Conservation (phyloP, 2,329 filamentous ascomycete species). For the Ophiostoma tasmaniense region DNA sequence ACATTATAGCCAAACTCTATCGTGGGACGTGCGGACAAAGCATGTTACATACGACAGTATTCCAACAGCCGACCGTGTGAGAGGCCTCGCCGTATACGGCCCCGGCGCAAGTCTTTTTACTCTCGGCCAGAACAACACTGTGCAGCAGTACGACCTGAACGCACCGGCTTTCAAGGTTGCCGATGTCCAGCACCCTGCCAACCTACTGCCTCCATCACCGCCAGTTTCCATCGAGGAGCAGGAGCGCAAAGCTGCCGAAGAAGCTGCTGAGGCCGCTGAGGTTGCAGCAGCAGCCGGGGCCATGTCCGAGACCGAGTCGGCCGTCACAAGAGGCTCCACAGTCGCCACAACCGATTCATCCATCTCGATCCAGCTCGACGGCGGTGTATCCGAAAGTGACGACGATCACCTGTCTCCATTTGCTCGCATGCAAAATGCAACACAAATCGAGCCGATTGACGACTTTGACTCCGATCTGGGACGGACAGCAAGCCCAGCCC, state of each 20-base stretch:
- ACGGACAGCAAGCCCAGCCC: conserved; percentile 57
- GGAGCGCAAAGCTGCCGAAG: conserved; percentile 27
- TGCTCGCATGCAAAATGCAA: conserved; percentile 65
- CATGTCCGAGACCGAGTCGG: not conserved
- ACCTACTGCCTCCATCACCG: conserved; percentile 69
- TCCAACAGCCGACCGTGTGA: conserved; percentile 72
- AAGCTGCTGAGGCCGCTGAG: conserved; percentile 32
- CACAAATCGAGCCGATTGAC: conserved; percentile 38
- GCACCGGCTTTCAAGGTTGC: conserved; percentile 71
- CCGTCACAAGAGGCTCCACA: not conserved
- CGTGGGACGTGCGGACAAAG: conserved; percentile 98
- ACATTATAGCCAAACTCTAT: conserved; percentile 62
- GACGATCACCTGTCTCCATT: conserved; percentile 69
- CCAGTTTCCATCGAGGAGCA: conserved; percentile 73
- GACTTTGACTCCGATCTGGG: conserved; percentile 54
- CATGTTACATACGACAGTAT: conserved; percentile 85
- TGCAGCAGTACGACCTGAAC: conserved; percentile 93
- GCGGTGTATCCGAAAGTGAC: conserved; percentile 62
- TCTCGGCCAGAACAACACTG: conserved; percentile 74
- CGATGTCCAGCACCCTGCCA: conserved; percentile 78
- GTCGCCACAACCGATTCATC: conserved; percentile 48
- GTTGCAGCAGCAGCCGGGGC: conserved; percentile 15
- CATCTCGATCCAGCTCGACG: conserved; percentile 47
- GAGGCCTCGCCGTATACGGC: conserved; percentile 79
- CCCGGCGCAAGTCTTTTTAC: conserved; percentile 90